These are phyloP conservation scores for Teunomyces aglyptinius DNA, from an alignment of 805 yeast genomes.

Conservation along the genomic window DNA sequence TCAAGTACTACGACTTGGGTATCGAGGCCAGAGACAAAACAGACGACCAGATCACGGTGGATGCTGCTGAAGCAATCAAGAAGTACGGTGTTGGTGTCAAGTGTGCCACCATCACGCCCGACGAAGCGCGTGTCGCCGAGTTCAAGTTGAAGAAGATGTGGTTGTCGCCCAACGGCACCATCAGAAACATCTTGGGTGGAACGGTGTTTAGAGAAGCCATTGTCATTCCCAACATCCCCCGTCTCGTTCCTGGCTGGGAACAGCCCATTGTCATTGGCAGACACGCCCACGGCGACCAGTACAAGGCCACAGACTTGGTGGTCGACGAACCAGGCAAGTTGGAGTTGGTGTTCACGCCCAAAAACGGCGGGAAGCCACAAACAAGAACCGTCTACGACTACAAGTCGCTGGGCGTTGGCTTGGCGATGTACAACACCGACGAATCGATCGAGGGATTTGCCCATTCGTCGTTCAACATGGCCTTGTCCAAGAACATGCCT, in stretches of 20 bases:
- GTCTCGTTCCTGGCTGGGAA: constrained; percentile 89
- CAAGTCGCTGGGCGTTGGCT: constrained; percentile 73
- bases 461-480: constrained; percentile 86
- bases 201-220: constrained; percentile 97
- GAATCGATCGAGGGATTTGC: constrained; percentile 90
- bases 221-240: constrained; percentile 83
- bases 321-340: constrained; percentile 78
- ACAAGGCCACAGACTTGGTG: constrained; percentile 85
- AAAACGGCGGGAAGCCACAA: constrained; percentile 54
- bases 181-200: constrained; percentile 93
- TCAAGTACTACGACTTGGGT: constrained; percentile 89
- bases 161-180: constrained; percentile 96
- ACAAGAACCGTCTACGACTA: constrained; percentile 66
- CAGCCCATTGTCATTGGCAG: constrained; percentile 95
- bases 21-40: constrained; percentile 85
- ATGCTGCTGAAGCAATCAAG: constrained; percentile 86
- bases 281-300: constrained; percentile 97
- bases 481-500: constrained; percentile 73
- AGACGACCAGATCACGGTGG: constrained; percentile 82
- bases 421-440: constrained; percentile 95
- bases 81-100: constrained; percentile 91
- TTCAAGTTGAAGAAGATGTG: constrained; percentile 93
- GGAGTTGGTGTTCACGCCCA: constrained; percentile 73
- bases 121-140: constrained; percentile 91
- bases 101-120: constrained; percentile 99